Percentiles rank a stretch among this genome's conserved stretches.
These are phyloP conservation scores for Syzygium oleosum DNA, from an alignment of 345 rosid species.

Conservation along the genomic window DNA sequence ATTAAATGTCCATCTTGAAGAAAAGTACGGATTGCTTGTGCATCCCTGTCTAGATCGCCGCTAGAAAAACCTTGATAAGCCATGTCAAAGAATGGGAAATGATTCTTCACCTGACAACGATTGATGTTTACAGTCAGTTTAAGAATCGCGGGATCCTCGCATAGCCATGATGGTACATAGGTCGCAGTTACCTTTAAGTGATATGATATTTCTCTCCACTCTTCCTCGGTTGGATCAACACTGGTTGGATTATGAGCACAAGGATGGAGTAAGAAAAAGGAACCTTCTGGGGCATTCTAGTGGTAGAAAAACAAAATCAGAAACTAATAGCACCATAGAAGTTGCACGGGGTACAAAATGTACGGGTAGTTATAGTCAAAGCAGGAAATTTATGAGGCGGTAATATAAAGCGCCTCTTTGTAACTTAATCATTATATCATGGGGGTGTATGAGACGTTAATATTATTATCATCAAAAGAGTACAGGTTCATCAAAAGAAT, in stretches of 20 bases:
- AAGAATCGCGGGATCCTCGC: neutral
- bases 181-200: conserved; percentile 47
- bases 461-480: neutral
- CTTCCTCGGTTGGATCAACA: conserved; percentile 88
- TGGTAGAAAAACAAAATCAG: neutral
- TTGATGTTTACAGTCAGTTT: neutral
- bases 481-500: neutral
- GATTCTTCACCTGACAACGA: conserved; percentile 57
- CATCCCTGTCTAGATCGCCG: conserved; percentile 86
- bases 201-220: conserved; percentile 90
- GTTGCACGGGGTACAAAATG: neutral
- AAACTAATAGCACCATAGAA: neutral
- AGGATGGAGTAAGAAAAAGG: conserved; percentile 91
- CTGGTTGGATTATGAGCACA: conserved; percentile 96
- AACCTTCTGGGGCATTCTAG: conserved; percentile 88
- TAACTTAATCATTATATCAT: neutral
- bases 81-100: conserved; percentile 94
- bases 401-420: neutral
- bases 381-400: neutral
- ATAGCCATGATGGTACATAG: neutral
- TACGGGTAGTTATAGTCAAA: neutral
- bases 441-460: neutral
- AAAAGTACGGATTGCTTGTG: conserved; percentile 82
- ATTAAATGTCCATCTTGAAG: conserved; percentile 89
- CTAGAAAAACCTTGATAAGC: conserved; percentile 98